phyloP scores from a whole-genome alignment of 2,329 filamentous ascomycete species.

The Hypoxylon sp. region DNA sequence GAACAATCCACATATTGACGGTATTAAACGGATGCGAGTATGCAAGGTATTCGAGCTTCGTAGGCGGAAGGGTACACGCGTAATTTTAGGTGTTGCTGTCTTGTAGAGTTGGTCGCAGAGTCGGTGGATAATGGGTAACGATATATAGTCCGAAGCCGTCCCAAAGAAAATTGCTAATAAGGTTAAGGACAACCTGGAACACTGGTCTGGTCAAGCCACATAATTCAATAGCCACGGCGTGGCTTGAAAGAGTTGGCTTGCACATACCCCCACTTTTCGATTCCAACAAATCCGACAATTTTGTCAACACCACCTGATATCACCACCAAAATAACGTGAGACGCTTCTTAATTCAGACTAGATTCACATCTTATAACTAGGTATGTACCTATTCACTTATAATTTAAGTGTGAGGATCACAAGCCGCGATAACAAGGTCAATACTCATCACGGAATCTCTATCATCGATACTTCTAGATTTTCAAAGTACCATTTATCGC shows the following conservation, averaged over 20 bases:
- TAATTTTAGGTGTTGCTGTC: slow-evolving; percentile 37
- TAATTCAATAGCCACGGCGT: slow-evolving; percentile 15
- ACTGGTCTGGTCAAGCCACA: slow-evolving; percentile 29
- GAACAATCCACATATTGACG: slow-evolving; percentile 87
- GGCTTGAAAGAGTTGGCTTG: slow-evolving; percentile 22
- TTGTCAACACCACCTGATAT: slow-evolving; percentile 26
- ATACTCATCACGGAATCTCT: slow-evolving; percentile 14
- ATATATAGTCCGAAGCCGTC: slow-evolving; percentile 42
- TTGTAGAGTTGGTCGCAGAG: slow-evolving; percentile 34
- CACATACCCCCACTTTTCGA: slow-evolving; percentile 17
- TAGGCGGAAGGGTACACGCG: slow-evolving; percentile 16
- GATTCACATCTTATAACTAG: neutral
- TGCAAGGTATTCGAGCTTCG: slow-evolving; percentile 23
- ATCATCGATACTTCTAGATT: neutral
- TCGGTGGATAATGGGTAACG: slow-evolving; percentile 40
- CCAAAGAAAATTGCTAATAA: slow-evolving; percentile 40
- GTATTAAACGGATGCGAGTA: slow-evolving; percentile 37
- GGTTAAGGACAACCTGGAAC: slow-evolving; percentile 45
- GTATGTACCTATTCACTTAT: neutral
- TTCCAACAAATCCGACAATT: slow-evolving; percentile 7
- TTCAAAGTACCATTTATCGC: neutral
- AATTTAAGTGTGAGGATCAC: slow-evolving; percentile 1
- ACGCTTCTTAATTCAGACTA: slow-evolving; percentile 12
- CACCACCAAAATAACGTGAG: slow-evolving; percentile 31
- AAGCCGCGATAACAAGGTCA: neutral